These are phyloP conservation scores for Hura crepitans DNA, from an alignment of 441 rosid species.

Conservation along the genomic window DNA sequence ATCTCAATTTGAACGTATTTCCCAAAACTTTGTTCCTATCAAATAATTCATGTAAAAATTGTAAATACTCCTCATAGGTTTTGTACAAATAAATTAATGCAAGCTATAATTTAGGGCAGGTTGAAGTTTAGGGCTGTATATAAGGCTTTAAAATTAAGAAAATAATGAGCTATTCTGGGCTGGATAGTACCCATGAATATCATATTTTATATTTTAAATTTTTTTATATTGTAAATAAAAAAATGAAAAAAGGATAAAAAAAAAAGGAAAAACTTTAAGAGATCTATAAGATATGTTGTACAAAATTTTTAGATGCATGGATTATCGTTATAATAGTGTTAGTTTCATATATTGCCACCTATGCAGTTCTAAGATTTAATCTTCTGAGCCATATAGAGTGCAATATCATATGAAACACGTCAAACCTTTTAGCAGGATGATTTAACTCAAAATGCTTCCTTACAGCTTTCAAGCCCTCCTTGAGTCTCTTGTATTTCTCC, in stretches of 20 bases:
- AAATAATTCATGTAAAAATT: conserved; percentile 17
- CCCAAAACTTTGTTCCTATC: conserved; percentile 46
- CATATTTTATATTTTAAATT: not conserved
- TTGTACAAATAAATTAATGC: not conserved
- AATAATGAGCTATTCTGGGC: no score
- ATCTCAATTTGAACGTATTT: conserved; percentile 46
- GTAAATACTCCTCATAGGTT: not conserved
- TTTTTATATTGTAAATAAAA: not conserved
- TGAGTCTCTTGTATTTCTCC: conserved; percentile 47
- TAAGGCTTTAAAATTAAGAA: not conserved
- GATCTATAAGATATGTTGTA: no score
- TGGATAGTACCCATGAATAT: no score
- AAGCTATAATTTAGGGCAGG: not conserved
- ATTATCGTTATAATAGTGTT: no score
- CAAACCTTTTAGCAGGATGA: conserved; percentile 65
- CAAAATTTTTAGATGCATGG: no score
- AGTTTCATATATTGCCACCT: not conserved
- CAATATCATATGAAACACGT: conserved; percentile 73
- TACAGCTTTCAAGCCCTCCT: conserved; percentile 45
- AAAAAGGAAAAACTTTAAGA: no score
- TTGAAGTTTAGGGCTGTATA: not conserved
- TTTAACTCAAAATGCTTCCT: conserved; percentile 72
- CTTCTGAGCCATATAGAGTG: conserved; percentile 94
- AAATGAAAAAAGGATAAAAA: no score
- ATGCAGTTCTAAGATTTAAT: conserved; percentile 46